These are phyloP conservation scores for Ceratocystis huliohia DNA, from an alignment of 2,329 filamentous ascomycete species.

Conservation along the genomic window DNA sequence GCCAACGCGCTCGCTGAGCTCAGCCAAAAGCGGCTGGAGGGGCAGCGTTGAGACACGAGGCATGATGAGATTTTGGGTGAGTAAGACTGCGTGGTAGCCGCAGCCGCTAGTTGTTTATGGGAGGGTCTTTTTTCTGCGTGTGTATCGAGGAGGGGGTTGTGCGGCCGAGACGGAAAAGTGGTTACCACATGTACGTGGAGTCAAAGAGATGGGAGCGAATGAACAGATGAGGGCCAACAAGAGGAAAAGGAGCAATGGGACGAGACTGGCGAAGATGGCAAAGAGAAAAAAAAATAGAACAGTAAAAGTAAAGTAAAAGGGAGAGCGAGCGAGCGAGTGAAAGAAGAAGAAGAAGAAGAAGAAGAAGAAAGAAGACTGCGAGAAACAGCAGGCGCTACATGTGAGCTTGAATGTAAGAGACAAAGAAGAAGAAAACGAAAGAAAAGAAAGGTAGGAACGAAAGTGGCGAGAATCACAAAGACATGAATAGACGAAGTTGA, in stretches of 20 bases:
- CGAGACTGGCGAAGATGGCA: neutral
- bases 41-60: neutral
- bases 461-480: neutral
- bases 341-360: neutral
- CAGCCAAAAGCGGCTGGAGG: neutral
- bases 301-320: slow-evolving; percentile 12
- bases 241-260: neutral
- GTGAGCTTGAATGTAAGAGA: neutral
- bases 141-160: neutral
- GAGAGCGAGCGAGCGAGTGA: slow-evolving; percentile 1
- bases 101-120: neutral
- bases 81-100: too few relatives aligned
- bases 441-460: neutral
- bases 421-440: neutral
- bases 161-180: neutral
- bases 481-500: neutral
- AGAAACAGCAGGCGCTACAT: neutral
- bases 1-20: slow-evolving; percentile 15
- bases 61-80: neutral
- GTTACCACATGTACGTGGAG: neutral
- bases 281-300: slow-evolving; percentile 1
- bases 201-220: neutral
- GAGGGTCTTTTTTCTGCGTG: neutral
- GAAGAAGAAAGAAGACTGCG: neutral
- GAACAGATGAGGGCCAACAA: neutral